These are phyloP conservation scores for Hydnum rufescens DNA, from an alignment of 768 basidiomycete species.

Conservation along the genomic window DNA sequence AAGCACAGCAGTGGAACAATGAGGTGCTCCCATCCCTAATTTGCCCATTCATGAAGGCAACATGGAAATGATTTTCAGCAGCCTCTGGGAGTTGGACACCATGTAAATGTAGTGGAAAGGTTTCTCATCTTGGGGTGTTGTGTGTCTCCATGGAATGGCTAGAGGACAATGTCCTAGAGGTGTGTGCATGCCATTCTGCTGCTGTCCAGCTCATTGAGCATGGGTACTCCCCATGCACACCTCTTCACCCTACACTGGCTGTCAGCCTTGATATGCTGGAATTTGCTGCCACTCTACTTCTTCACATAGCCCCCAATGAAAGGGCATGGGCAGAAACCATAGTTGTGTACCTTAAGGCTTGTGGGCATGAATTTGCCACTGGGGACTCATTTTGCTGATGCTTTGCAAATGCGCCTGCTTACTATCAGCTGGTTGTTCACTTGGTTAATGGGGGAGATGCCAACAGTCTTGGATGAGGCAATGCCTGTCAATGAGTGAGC, in stretches of 20 bases:
- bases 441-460: too few species aligned
- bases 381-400: neutral
- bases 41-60: too few species aligned
- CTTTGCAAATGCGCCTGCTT: neutral
- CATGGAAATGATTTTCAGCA: too few species aligned
- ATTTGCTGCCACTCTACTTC: conserved; percentile 1
- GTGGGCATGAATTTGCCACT: neutral
- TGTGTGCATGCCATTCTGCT: too few species aligned
- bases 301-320: conserved; percentile 5
- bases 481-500: neutral
- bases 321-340: conserved; percentile 3
- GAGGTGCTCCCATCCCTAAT: too few species aligned
- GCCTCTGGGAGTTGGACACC: too few species aligned
- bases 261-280: conserved; percentile 5
- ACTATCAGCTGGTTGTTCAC: neutral
- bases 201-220: neutral
- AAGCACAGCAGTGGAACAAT: too few species aligned
- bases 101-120: too few species aligned
- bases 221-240: conserved; percentile 8
- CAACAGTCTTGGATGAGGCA: neutral
- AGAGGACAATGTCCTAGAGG: too few species aligned
- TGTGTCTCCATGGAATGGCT: too few species aligned
- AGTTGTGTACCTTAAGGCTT: neutral
- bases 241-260: conserved; percentile 2
- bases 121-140: too few species aligned